phyloP scores from a whole-genome alignment of 2,329 filamentous ascomycete species.

The Ceratocystis huliohia region DNA sequence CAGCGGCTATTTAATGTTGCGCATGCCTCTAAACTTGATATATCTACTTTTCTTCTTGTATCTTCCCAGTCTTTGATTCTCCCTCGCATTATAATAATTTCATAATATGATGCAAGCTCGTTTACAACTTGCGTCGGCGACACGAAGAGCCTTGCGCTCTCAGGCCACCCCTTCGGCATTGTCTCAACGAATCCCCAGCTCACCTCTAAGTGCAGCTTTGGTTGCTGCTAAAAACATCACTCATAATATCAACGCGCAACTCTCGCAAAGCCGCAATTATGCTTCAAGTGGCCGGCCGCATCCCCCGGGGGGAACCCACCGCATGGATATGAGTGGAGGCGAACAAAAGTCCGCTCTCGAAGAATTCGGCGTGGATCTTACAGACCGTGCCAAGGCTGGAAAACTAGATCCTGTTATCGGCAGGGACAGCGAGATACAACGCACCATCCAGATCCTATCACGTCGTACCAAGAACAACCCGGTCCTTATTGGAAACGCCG shows the following conservation, averaged over 20 bases:
- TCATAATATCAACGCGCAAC: neutral
- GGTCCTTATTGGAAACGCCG: slow-evolving; percentile 80
- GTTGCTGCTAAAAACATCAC: slow-evolving; percentile 30
- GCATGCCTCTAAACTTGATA: neutral
- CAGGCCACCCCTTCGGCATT: neutral
- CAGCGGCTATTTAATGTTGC: slow-evolving; percentile 4
- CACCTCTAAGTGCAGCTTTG: slow-evolving; percentile 22
- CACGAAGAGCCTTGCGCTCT: slow-evolving; percentile 26
- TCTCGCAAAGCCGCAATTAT: slow-evolving; percentile 37
- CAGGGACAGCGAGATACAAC: slow-evolving; percentile 77
- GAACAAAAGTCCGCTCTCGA: slow-evolving; percentile 78
- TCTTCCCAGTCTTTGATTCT: slow-evolving; percentile 6
- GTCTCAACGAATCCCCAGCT: neutral
- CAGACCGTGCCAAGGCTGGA: slow-evolving; percentile 68
- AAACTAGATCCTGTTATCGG: slow-evolving; percentile 96
- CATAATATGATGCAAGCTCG: slow-evolving; percentile 32
- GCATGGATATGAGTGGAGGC: slow-evolving; percentile 72
- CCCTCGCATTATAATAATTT: neutral
- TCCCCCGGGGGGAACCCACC: slow-evolving; percentile 82
- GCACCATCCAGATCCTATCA: slow-evolving; percentile 88
- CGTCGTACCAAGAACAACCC: slow-evolving; percentile 92
- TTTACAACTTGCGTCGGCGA: slow-evolving; percentile 30
- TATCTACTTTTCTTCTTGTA: neutral
- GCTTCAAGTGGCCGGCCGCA: slow-evolving; percentile 59
- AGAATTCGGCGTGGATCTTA: slow-evolving; percentile 83